phyloP scores from a whole-genome alignment of 805 yeast species.

The Candida sakaeoensis region DNA sequence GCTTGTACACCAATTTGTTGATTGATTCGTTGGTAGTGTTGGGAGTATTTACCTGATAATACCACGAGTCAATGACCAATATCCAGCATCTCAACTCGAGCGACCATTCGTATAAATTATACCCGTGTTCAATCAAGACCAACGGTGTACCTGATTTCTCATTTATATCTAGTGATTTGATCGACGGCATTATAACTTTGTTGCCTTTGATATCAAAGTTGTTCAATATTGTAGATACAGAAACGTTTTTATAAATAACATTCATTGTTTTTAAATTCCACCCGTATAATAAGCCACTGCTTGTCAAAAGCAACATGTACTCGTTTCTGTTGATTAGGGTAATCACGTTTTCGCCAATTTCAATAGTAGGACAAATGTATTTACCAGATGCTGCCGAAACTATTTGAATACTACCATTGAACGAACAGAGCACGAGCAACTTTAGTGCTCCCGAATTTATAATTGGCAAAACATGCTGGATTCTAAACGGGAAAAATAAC shows the following conservation, averaged over 20 bases:
- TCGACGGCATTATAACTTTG: conserved; percentile 14
- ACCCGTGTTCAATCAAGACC: conserved; percentile 31
- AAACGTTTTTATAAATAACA: conserved; percentile 38
- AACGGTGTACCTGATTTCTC: conserved; percentile 38
- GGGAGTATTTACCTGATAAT: conserved; percentile 13
- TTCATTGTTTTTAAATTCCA: conserved; percentile 44
- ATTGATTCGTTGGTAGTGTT: neutral
- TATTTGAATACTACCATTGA: conserved; percentile 51
- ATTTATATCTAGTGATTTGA: conserved; percentile 29
- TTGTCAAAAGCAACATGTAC: conserved; percentile 43
- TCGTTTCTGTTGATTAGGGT: conserved; percentile 31
- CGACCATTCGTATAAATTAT: conserved; percentile 41
- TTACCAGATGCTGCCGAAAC: conserved; percentile 44
- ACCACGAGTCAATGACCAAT: conserved; percentile 45
- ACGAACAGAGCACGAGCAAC: conserved; percentile 55
- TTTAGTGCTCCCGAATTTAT: conserved; percentile 27
- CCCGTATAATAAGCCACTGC: conserved; percentile 45
- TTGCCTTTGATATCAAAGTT: conserved; percentile 14
- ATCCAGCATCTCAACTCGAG: conserved; percentile 45
- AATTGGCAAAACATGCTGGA: conserved; percentile 44
- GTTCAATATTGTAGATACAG: conserved; percentile 54
- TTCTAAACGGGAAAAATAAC: conserved; percentile 43
- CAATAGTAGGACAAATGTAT: conserved; percentile 44
- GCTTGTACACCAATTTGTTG: conserved; percentile 6
- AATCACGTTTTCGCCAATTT: conserved; percentile 47